Evolutionary conservation across 2,329 filamentous ascomycete genomes (phyloP).

Genomic region (Onygenales sp.): DNA sequence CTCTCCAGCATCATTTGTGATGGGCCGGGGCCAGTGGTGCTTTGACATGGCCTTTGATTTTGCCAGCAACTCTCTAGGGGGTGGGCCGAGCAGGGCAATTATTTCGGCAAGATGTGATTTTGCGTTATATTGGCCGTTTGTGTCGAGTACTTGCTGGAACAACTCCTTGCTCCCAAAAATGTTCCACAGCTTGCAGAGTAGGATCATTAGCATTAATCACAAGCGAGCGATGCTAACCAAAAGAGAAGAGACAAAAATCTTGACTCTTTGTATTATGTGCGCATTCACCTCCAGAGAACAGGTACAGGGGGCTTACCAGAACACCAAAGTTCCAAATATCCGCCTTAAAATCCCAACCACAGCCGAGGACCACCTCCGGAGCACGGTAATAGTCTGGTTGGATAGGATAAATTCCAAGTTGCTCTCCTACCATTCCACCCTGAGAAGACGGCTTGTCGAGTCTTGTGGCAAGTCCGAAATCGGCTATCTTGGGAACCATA

Average conservation of each 20-base stretch:
- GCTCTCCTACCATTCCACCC: conserved; percentile 13
- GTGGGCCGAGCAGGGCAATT: conserved; percentile 22
- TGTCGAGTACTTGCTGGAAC: conserved; percentile 16
- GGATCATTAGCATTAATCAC: neutral
- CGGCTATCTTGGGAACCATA: conserved; percentile 20
- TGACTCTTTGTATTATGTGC: no score
- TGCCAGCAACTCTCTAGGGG: conserved; percentile 18
- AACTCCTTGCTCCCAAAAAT: conserved; percentile 15
- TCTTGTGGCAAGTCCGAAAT: conserved; percentile 20
- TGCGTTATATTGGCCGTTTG: conserved; percentile 15
- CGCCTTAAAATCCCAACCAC: conserved; percentile 23
- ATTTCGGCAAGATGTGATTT: conserved; percentile 22
- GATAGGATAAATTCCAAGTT: conserved; percentile 32
- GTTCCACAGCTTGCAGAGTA: conserved; percentile 11
- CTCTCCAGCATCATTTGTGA: neutral
- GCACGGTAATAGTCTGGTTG: conserved; percentile 29
- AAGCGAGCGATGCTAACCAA: neutral
- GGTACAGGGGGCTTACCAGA: conserved; percentile 13
- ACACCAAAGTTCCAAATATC: conserved; percentile 31
- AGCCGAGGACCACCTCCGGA: conserved; percentile 26
- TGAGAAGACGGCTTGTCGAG: neutral
- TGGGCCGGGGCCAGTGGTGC: conserved; percentile 2
- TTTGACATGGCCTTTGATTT: conserved; percentile 11
- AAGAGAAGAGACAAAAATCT: no score
- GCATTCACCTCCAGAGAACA: neutral